Evolutionary conservation across 176 grass and related monocot genomes (phyloP).

Genomic region (Avena insularis): DNA sequence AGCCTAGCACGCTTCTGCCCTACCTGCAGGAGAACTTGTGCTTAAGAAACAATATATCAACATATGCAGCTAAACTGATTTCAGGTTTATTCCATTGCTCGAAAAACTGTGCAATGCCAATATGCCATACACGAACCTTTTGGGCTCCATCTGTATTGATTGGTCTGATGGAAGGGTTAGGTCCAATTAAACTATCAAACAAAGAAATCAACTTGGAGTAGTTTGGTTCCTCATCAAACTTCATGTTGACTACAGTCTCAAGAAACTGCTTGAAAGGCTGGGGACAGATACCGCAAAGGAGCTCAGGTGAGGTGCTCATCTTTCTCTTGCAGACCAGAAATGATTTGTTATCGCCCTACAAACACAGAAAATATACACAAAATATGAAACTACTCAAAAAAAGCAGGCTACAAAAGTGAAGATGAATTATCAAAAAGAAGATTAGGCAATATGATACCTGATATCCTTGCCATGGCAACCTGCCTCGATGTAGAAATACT

Average conservation of each 20-base stretch:
- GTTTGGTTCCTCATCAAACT: constrained; percentile 94
- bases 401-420: not conserved
- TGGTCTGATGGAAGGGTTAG: constrained; percentile 80
- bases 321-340: constrained; percentile 98
- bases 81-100: constrained; percentile 12
- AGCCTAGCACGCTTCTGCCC: constrained; percentile 84
- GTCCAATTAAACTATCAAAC: constrained; percentile 80
- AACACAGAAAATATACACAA: constrained; percentile 1
- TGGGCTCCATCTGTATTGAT: constrained; percentile 86
- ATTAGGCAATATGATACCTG: constrained; percentile 58
- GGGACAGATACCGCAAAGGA: constrained; percentile 76
- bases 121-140: constrained; percentile 56
- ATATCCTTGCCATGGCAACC: constrained; percentile 93
- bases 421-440: not conserved
- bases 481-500: constrained; percentile 87
- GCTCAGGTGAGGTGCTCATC: constrained; percentile 80
- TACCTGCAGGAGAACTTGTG: constrained; percentile 54
- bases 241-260: constrained; percentile 85
- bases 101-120: not conserved
- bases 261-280: constrained; percentile 82
- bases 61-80: not conserved
- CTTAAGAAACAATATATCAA: constrained; percentile 11
- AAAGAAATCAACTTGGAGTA: constrained; percentile 85
- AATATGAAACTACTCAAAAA: constrained; percentile 6
- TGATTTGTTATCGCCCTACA: constrained; percentile 88